Base-by-base conservation (phyloP, 2,329 filamentous ascomycete genomes). In the Apiospora pterosperma region DNA sequence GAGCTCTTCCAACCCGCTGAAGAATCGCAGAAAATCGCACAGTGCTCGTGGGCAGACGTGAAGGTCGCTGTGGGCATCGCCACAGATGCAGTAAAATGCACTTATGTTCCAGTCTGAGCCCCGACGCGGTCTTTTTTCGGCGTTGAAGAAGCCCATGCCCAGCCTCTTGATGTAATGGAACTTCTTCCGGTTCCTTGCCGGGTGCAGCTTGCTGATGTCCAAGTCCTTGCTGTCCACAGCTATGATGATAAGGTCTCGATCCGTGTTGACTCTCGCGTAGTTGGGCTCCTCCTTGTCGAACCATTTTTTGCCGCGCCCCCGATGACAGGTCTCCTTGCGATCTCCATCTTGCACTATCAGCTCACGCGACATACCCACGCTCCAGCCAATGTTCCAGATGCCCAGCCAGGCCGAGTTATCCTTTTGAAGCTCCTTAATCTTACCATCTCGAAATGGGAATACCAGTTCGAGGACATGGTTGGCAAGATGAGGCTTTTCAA, bases 1-100 rank as follows among this genome's bases (percentile, higher is more conserved):
- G 38, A 78, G 68, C 5, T 64, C 44, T 59, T 74, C 61, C 0
- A 79, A 62, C 23, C 71, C 55, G 0, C 62, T 38, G 38, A 78
- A 76, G n/a, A 65, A 63, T 7, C 69, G 64, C 4, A 77, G 8
- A 16, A 75, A 72, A 12, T 65, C 39, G 5, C 48, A 66, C 16
- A 73, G 62, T 62, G 65, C 67, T 4, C 36, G 3, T 0, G 69
- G 68, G 55, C 75, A 75, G 31, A 28, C 6, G 16, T 7, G 2
- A 5, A 25, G 31, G 14, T 31, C 3, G 39, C 5, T 10, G 14
- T 61, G 44, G 5, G 1, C 21, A 1, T 11, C 0, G 31, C 4
- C 41, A 55, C 42, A 62, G n/a, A 4, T 5, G 55, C 48, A 64
- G 10, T 19, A 3, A 8, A 58, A 68, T 0, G 58, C 41, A 7